Percentiles rank a stretch among this genome's conserved stretches.
These are phyloP conservation scores for Penicillium taxi DNA, from an alignment of 495 filamentous ascomycete species.

Conservation along the genomic window DNA sequence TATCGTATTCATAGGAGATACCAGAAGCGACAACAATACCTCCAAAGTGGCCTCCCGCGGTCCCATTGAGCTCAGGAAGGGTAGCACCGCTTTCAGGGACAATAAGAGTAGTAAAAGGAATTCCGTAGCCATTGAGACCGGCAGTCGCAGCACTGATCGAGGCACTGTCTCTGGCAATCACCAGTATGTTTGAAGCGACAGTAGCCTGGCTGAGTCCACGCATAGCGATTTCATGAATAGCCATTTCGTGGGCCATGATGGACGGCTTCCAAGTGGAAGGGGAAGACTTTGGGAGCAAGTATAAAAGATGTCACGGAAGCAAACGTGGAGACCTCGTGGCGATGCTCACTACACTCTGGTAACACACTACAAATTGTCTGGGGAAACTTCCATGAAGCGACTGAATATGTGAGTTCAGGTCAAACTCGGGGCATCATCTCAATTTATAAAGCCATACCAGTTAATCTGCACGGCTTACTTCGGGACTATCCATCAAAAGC, in stretches of 20 bases:
- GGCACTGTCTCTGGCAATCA: slow-evolving; percentile 47
- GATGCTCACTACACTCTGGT: too few species aligned
- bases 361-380: too few species aligned
- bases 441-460: too few species aligned
- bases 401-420: too few species aligned
- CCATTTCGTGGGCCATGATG: too few species aligned
- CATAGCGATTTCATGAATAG: slow-evolving; percentile 17
- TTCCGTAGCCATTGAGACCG: slow-evolving; percentile 54
- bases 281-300: neutral
- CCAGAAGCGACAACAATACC: slow-evolving; percentile 51
- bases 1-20: slow-evolving; percentile 48
- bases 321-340: too few species aligned
- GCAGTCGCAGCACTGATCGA: slow-evolving; percentile 40
- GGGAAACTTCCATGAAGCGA: too few species aligned
- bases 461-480: neutral
- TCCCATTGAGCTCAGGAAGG: slow-evolving; percentile 45
- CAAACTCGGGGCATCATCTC: too few species aligned
- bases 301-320: neutral
- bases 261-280: slow-evolving; percentile 1
- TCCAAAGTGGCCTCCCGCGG: slow-evolving; percentile 45
- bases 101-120: slow-evolving; percentile 47
- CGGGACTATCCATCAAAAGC: neutral
- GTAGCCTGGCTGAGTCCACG: slow-evolving; percentile 16
- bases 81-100: slow-evolving; percentile 45
- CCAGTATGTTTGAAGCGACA: slow-evolving; percentile 43